Percentiles rank a stretch among this genome's conserved stretches.
These are phyloP conservation scores for Tieghemiomyces parasiticus DNA, from an alignment of 192 early-diverging fungal species.

Conservation along the genomic window DNA sequence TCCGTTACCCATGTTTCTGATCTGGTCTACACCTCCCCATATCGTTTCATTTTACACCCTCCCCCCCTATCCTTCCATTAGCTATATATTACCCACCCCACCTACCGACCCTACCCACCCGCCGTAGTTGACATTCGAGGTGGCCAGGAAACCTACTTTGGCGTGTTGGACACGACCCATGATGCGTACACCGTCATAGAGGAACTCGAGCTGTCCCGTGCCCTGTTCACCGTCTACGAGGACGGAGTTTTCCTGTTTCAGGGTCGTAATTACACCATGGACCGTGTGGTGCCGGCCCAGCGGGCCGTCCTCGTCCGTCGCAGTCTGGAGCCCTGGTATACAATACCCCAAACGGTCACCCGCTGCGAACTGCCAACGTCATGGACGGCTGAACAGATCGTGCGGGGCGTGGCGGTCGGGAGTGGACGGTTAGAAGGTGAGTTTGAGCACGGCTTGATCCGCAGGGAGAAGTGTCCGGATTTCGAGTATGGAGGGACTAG, in stretches of 20 bases:
- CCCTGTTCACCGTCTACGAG: conserved; percentile 40
- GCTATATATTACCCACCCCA: conserved; percentile 29
- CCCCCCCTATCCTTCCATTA: too few relatives aligned
- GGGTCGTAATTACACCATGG: not conserved
- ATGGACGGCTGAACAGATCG: not conserved
- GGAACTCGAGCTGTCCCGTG: conserved; percentile 32
- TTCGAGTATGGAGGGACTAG: not conserved
- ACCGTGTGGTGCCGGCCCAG: not conserved
- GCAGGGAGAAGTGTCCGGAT: not conserved
- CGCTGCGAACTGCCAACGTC: not conserved
- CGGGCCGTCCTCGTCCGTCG: not conserved
- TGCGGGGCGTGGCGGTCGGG: not conserved
- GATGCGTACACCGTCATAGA: conserved; percentile 26
- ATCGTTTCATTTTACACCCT: too few relatives aligned
- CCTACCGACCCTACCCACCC: conserved; percentile 27
- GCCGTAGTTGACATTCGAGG: conserved; percentile 30
- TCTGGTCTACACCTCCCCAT: too few relatives aligned
- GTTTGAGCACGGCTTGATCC: not conserved
- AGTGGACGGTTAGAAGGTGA: not conserved
- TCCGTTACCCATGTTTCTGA: not conserved
- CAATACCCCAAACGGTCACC: not conserved
- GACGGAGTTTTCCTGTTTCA: conserved; percentile 15
- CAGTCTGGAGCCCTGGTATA: not conserved
- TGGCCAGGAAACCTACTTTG: conserved; percentile 27
- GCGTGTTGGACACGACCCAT: conserved; percentile 32